Evolutionary conservation across 306 rosid species (phyloP).

Genomic region (Luffa aegyptiaca): DNA sequence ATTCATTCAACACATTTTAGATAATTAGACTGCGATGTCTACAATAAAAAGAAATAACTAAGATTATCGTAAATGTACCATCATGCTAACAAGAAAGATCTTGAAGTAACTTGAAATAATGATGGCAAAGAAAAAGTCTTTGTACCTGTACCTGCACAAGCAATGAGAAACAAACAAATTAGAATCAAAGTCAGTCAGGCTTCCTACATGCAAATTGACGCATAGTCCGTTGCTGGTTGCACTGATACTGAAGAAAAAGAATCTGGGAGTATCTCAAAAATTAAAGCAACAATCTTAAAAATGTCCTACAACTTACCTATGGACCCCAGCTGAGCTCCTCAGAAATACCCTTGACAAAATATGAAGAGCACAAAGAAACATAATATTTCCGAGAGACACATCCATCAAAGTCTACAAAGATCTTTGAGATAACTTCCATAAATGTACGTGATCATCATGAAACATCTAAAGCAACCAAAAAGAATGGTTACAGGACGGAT

Average conservation of each 20-base stretch:
- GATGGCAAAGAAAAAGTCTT: conserved; percentile 51
- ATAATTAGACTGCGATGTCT: background rate
- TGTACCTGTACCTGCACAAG: conserved; percentile 10
- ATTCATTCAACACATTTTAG: background rate
- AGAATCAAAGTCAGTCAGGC: background rate
- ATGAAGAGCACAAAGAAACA: conserved; percentile 50
- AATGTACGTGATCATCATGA: background rate
- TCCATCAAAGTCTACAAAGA: conserved; percentile 47
- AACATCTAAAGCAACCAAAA: background rate
- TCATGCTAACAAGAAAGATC: conserved; percentile 69
- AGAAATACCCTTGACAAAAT: conserved; percentile 35
- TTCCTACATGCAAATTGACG: background rate
- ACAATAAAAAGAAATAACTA: background rate
- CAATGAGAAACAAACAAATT: background rate
- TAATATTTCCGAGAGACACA: conserved; percentile 52
- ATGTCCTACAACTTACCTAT: conserved; percentile 29
- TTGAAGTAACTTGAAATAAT: conserved; percentile 80
- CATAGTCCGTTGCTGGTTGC: background rate
- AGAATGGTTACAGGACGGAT: background rate
- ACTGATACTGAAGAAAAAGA: background rate
- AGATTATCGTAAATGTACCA: conserved; percentile 37
- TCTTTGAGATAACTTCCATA: background rate
- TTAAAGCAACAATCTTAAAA: background rate
- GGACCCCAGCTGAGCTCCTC: conserved; percentile 27
- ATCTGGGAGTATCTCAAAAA: background rate